Percentiles rank a stretch among this genome's conserved stretches.
These are phyloP conservation scores for Hypoxylon fragiforme DNA, from an alignment of 495 filamentous ascomycete species.

Conservation along the genomic window DNA sequence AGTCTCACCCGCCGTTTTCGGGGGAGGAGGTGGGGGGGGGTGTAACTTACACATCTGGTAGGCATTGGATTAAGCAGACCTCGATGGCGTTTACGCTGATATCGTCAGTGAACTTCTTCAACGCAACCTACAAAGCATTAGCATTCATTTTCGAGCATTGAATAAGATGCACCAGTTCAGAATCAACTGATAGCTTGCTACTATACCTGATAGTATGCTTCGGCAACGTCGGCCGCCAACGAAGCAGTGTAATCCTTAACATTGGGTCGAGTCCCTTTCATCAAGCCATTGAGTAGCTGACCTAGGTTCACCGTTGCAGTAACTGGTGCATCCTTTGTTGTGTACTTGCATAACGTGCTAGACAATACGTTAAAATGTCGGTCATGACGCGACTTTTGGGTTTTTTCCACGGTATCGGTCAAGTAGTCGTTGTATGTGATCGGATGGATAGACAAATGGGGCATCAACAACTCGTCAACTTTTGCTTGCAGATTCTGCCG, in stretches of 20 bases:
- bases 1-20: too few relatives aligned
- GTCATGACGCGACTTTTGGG: slow-evolving; percentile 40
- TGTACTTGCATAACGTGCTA: neutral
- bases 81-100: slow-evolving; percentile 57
- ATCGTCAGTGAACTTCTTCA: slow-evolving; percentile 60
- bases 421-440: slow-evolving; percentile 61
- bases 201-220: slow-evolving; percentile 48
- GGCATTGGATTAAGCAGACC: slow-evolving; percentile 21
- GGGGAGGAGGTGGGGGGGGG: too few relatives aligned
- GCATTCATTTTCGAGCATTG: slow-evolving; percentile 5
- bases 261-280: slow-evolving; percentile 11
- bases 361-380: slow-evolving; percentile 27
- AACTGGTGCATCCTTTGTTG: slow-evolving; percentile 18
- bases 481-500: slow-evolving; percentile 28
- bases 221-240: slow-evolving; percentile 35
- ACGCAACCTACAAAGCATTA: slow-evolving; percentile 49
- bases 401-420: slow-evolving; percentile 49
- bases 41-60: slow-evolving; percentile 27
- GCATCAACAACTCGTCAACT: slow-evolving; percentile 33
- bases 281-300: neutral
- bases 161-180: too few relatives aligned
- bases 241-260: slow-evolving; percentile 26
- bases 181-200: neutral
- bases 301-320: neutral
- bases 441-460: slow-evolving; percentile 39